These are phyloP conservation scores for Clavaria fumosa DNA, from an alignment of 768 basidiomycete genomes.

Conservation along the genomic window DNA sequence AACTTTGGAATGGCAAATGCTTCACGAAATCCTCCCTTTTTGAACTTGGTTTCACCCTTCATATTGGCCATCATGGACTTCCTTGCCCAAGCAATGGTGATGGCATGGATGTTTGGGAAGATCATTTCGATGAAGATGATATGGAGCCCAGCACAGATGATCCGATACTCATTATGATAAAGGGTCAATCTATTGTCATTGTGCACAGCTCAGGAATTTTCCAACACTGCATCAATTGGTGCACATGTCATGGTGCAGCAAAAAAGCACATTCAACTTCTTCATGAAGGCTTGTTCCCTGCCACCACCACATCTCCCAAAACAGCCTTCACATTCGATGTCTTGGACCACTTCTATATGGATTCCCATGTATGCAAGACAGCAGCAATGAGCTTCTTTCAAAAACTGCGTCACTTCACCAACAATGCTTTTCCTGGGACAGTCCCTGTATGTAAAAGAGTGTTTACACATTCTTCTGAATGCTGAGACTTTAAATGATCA, in stretches of 20 bases:
- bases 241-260: neutral
- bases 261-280: conserved; percentile 9
- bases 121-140: neutral
- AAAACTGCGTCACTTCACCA: conserved; percentile 7
- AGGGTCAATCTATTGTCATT: neutral
- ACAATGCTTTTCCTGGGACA: conserved; percentile 1
- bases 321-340: conserved; percentile 13
- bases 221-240: neutral
- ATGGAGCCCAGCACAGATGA: too few species aligned
- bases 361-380: conserved; percentile 12
- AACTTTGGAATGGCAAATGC: neutral
- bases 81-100: neutral
- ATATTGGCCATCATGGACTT: neutral
- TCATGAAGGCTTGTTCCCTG: conserved; percentile 7
- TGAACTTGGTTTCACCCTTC: neutral
- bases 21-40: neutral
- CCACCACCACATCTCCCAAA: conserved; percentile 7
- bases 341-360: conserved; percentile 12
- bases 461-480: too few species aligned
- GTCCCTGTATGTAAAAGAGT: conserved; percentile 6
- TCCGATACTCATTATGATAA: neutral
- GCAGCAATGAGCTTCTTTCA: conserved; percentile 7
- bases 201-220: neutral
- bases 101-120: neutral
- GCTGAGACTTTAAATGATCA: too few species aligned